Conservation (phyloP, 2,329 filamentous ascomycete genomes). For the Talaromyces marneffei region DNA sequence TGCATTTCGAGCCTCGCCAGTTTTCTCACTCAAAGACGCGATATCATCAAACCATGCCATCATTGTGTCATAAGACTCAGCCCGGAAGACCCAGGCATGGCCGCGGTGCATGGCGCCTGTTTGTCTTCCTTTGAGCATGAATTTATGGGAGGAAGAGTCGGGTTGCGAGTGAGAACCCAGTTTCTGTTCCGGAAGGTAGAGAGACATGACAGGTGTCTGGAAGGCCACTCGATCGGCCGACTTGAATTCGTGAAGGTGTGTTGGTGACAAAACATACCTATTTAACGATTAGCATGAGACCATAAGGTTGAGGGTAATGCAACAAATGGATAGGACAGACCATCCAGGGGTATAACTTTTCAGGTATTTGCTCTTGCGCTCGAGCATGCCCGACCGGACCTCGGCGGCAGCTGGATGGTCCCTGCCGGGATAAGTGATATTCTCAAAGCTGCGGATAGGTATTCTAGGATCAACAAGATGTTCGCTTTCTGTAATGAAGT, state of each 20-base stretch:
- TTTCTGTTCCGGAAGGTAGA: slow-evolving; percentile 92
- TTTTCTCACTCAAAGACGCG: slow-evolving; percentile 79
- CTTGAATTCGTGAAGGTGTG: slow-evolving; percentile 97
- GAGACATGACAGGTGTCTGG: slow-evolving; percentile 89
- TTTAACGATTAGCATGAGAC: not conserved
- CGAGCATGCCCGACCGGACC: slow-evolving; percentile 81
- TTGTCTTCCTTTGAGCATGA: slow-evolving; percentile 93
- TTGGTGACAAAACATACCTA: slow-evolving; percentile 93
- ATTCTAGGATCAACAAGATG: slow-evolving; percentile 82
- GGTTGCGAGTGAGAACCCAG: slow-evolving; percentile 82
- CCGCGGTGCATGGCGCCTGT: slow-evolving; percentile 85
- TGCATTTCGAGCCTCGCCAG: slow-evolving; percentile 77
- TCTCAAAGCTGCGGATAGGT: slow-evolving; percentile 69
- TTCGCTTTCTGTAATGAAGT: slow-evolving; percentile 72
- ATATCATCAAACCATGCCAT: slow-evolving; percentile 95
- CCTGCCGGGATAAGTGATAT: slow-evolving; percentile 86
- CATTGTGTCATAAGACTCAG: slow-evolving; percentile 82
- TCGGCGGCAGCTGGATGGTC: slow-evolving; percentile 77
- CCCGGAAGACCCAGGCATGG: slow-evolving; percentile 63
- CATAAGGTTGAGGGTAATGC: not conserved
- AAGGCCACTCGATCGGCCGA: slow-evolving; percentile 81
- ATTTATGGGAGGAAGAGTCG: slow-evolving; percentile 87
- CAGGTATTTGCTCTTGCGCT: slow-evolving; percentile 97
- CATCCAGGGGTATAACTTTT: slow-evolving; percentile 96
- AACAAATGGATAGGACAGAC: slow-evolving; percentile 47